Evolutionary conservation across 2,329 filamentous ascomycete species (phyloP), one percentile per base, ranked within the genome.

Genomic region (Anisogramma anomala): DNA sequence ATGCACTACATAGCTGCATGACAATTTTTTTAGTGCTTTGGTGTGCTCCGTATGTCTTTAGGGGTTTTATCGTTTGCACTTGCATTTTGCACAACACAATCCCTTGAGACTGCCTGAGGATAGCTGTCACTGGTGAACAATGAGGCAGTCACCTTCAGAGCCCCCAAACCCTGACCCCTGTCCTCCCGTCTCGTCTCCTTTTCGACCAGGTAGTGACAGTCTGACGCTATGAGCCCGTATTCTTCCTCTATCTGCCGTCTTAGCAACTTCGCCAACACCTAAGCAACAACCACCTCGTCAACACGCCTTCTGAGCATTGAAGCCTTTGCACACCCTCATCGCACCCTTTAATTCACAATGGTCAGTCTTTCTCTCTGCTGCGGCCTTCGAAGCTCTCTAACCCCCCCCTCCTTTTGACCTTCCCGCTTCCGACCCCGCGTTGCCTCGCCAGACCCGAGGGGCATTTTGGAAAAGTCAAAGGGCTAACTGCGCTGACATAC

Each of bases 401-500:
- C 31, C 13, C 23, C 25, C 41, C 33, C 31, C 22, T 34, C 39
- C 34, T 43, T 34, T 25, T 33, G 27, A 33, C 36, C 45, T 41
- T 37, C 38, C 41, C 41, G 41, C 30, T 39, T 37, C 25, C 32
- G 17, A 18, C 32, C 33, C 14, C 14, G 27, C 27, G 27, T 41
- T 14, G 31, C n/a, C 32, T 27, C 14, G 19, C 25, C 17, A 20
- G 19, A 23, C 33, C 25, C 15, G 45, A 47, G 45, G 45, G 45
- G 45, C 41, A 47, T 20, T 37, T 19, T 44, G 28, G 28, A 39
- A 27, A 38, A 10, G 22, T 35, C 37, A 35, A n/a, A 20, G 31
- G 30, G 14, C 41, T 14, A 20, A 26, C 32, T 26, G 17, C n/a
- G 41, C 48, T 56, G 49, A 56, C 51, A 18, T 28, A 17, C 26